Conservation (phyloP, 2,329 filamentous ascomycete genomes). For the Thelonectria discophora region DNA sequence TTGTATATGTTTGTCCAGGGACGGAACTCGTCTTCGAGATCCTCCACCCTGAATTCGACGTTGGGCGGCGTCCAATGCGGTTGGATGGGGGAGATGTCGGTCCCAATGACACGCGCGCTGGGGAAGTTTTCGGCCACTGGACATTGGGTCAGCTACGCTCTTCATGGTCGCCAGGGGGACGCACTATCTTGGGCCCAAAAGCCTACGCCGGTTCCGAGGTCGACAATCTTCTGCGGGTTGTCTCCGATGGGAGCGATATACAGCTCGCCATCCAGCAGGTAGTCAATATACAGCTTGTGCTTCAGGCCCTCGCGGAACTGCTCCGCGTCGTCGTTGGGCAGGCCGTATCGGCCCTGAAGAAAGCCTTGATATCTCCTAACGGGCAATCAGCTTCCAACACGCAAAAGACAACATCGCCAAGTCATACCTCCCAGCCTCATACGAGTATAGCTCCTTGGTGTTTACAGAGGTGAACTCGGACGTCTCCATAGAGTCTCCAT, state of each 20-base stretch:
- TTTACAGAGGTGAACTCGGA: conserved; percentile 54
- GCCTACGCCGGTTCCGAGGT: conserved; percentile 60
- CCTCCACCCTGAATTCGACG: conserved; percentile 58
- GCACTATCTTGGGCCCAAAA: conserved; percentile 65
- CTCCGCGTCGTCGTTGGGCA: conserved; percentile 63
- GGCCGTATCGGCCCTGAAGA: conserved; percentile 56
- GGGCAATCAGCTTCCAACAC: not conserved
- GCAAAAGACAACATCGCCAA: not conserved
- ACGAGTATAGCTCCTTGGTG: conserved; percentile 46
- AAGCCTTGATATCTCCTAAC: conserved; percentile 60
- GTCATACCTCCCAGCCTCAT: conserved; percentile 50
- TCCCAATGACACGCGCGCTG: conserved; percentile 56
- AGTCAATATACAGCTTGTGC: conserved; percentile 58
- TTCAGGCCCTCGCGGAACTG: conserved; percentile 59
- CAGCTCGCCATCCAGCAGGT: conserved; percentile 55
- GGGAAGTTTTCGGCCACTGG: conserved; percentile 57
- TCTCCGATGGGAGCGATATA: conserved; percentile 55
- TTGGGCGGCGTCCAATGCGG: conserved; percentile 63
- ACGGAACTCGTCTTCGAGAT: conserved; percentile 48
- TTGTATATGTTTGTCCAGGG: conserved; percentile 49
- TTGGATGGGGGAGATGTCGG: conserved; percentile 56
- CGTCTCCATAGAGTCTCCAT: conserved; percentile 48
- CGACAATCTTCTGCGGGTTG: conserved; percentile 58
- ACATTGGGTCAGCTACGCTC: conserved; percentile 22
- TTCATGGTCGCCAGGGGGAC: conserved; percentile 25